Percentiles rank a stretch among this genome's conserved stretches.
Evolutionary conservation across 306 rosid genomes (phyloP).

Genomic region (Quercus wislizeni): DNA sequence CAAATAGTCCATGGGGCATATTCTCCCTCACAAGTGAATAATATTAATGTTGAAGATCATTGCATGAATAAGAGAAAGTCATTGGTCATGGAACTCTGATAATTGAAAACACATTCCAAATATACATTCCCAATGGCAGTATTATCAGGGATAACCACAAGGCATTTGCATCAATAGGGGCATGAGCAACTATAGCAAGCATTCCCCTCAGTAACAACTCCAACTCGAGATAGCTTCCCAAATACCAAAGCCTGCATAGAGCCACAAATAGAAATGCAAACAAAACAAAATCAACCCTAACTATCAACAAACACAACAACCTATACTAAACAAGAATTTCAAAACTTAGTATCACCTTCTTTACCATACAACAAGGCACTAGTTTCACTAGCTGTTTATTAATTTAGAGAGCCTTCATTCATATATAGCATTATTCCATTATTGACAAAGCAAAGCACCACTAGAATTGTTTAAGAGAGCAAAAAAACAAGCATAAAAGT

Average conservation of each 20-base stretch:
- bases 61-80: slow-evolving; percentile 28
- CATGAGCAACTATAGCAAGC: slow-evolving; percentile 95
- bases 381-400: too few relatives aligned
- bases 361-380: too few relatives aligned
- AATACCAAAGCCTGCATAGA: slow-evolving; percentile 1
- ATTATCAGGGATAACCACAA: slow-evolving; percentile 88
- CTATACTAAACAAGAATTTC: not conserved
- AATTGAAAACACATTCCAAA: not conserved
- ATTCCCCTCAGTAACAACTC: slow-evolving; percentile 52
- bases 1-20: not conserved
- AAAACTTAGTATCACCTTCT: not conserved
- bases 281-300: not conserved
- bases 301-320: not conserved
- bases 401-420: too few relatives aligned
- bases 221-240: not conserved
- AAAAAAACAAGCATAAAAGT: not conserved
- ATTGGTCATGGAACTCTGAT: not conserved
- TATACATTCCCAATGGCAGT: slow-evolving; percentile 83
- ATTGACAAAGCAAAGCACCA: not conserved
- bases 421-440: not conserved
- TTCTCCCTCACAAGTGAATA: not conserved
- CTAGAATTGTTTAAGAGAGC: not conserved
- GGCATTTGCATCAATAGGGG: slow-evolving; percentile 74
- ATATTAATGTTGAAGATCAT: not conserved
- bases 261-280: not conserved